Conservation (phyloP, 2,329 filamentous ascomycete genomes). For the Aspergillus persii region DNA sequence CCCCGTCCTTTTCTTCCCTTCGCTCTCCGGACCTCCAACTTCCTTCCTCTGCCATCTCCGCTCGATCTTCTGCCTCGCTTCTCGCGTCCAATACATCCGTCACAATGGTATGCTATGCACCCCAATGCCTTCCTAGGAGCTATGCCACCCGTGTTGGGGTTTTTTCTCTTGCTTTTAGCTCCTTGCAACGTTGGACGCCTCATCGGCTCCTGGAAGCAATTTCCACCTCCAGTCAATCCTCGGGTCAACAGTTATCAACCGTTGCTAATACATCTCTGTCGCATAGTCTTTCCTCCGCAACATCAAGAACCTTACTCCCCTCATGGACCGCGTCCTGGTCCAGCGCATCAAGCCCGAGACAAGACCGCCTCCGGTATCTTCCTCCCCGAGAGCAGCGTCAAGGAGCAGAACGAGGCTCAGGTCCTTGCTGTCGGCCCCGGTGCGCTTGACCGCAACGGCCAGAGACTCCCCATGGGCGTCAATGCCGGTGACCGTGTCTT, state of each 20-base stretch:
- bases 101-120: constrained; percentile 25
- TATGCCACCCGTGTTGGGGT: constrained; percentile 5
- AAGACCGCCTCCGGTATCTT: constrained; percentile 98
- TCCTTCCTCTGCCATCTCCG: constrained; percentile 8
- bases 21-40: constrained; percentile 25
- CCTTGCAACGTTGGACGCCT: background rate
- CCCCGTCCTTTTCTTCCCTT: constrained; percentile 33
- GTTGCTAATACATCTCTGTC: constrained; percentile 7
- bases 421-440: constrained; percentile 94
- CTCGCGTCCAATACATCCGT: constrained; percentile 3
- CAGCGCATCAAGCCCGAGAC: constrained; percentile 94
- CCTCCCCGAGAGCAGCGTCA: constrained; percentile 92
- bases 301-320: constrained; percentile 90
- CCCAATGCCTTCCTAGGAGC: background rate
- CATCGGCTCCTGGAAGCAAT: background rate
- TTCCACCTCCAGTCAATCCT: background rate
- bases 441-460: constrained; percentile 80
- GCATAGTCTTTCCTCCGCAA: constrained; percentile 70
- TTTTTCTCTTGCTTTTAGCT: constrained; percentile 1
- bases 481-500: constrained; percentile 83
- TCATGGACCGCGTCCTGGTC: constrained; percentile 96
- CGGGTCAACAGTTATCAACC: background rate
- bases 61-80: constrained; percentile 1
- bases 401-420: constrained; percentile 97
- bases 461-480: constrained; percentile 82